Percentiles rank a stretch among this genome's conserved stretches.
phyloP scores from a whole-genome alignment of 1,139 yeast genomes.

The Yamadazyma dushanensis region DNA sequence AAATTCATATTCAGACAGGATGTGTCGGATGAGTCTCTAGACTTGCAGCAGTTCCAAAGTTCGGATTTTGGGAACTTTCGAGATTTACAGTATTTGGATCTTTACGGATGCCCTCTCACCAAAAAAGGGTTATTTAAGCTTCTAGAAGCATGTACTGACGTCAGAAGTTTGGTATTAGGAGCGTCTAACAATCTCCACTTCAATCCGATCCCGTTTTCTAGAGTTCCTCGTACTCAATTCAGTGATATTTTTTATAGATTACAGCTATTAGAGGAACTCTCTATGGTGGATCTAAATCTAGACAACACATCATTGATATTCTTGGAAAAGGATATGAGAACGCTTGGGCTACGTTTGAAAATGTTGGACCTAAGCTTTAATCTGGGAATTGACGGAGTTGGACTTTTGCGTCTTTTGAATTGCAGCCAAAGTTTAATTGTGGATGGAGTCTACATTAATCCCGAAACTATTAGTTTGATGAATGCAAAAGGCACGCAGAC shows the following conservation, averaged over 20 bases:
- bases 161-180: conserved; percentile 27
- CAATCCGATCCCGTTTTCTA: conserved; percentile 26
- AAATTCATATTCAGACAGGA: conserved; percentile 34
- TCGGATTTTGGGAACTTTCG: conserved; percentile 27
- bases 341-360: conserved; percentile 18
- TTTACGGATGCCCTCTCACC: conserved; percentile 35
- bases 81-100: conserved; percentile 28
- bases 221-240: conserved; percentile 19
- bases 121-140: conserved; percentile 32
- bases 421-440: conserved; percentile 24
- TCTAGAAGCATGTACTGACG: conserved; percentile 21
- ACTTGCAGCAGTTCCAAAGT: conserved; percentile 27
- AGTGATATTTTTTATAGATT: conserved; percentile 22
- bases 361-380: conserved; percentile 41
- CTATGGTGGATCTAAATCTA: conserved; percentile 37
- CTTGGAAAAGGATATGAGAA: conserved; percentile 27
- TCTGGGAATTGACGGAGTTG: conserved; percentile 36
- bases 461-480: conserved; percentile 29
- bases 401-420: conserved; percentile 34
- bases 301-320: conserved; percentile 37
- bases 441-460: conserved; percentile 38
- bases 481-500: conserved; percentile 21
- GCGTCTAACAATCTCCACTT: conserved; percentile 32
- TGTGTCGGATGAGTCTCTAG: conserved; percentile 14
- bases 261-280: conserved; percentile 26